Percentiles rank a stretch among this genome's conserved stretches.
phyloP scores from a whole-genome alignment of 148 eudicot genomes.

The Pouteria glomerata region DNA sequence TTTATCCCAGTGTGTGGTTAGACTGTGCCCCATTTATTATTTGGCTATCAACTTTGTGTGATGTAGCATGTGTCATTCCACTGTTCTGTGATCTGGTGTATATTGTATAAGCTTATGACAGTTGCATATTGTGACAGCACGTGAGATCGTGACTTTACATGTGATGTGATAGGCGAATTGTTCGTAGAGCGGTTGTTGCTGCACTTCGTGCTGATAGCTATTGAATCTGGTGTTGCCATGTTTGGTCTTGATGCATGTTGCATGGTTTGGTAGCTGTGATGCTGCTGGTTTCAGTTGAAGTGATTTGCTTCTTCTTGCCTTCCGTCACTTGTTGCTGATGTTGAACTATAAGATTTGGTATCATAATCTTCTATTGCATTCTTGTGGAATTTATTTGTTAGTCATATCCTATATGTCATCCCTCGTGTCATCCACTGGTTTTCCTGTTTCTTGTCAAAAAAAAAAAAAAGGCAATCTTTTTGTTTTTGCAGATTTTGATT shows the following conservation, averaged over 20 bases:
- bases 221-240: constrained; percentile 4
- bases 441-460: not conserved
- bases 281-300: constrained; percentile 6
- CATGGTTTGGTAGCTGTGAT: constrained; percentile 24
- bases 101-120: constrained; percentile 28
- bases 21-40: not conserved
- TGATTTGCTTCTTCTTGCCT: not conserved
- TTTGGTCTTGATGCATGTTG: constrained; percentile 12
- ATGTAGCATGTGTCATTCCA: not conserved
- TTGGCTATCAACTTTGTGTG: constrained; percentile 4
- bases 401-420: not conserved
- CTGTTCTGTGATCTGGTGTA: not conserved
- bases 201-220: constrained; percentile 16
- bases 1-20: constrained; percentile 12
- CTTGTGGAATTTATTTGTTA: not conserved
- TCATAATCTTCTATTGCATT: not conserved
- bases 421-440: not conserved
- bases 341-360: constrained; percentile 5
- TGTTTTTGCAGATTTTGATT: not conserved
- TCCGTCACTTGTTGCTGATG: constrained; percentile 1
- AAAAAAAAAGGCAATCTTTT: no score
- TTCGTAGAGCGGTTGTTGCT: constrained; percentile 21
- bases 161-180: constrained; percentile 25
- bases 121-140: constrained; percentile 39
- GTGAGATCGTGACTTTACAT: constrained; percentile 46